These are phyloP conservation scores for Pythium dissimile DNA, from an alignment of 352 stramenopile genomes.

Conservation along the genomic window DNA sequence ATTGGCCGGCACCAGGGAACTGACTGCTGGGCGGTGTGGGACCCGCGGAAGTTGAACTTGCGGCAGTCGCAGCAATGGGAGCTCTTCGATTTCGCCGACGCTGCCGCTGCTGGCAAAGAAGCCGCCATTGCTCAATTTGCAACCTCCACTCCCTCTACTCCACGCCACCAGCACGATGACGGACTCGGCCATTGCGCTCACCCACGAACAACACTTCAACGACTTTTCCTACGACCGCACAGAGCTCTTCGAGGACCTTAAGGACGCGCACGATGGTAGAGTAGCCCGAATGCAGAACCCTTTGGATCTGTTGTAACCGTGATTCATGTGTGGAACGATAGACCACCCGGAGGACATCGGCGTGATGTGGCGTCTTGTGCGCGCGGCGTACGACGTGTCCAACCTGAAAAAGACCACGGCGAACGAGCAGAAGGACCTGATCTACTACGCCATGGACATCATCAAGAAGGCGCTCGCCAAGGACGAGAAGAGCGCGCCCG, in stretches of 20 bases:
- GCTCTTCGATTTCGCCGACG: background rate
- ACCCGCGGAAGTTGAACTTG: slow-evolving; percentile 3
- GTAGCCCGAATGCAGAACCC: too few relatives aligned
- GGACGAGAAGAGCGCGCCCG: slow-evolving; percentile 38
- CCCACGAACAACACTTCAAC: slow-evolving; percentile 77
- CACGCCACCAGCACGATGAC: background rate
- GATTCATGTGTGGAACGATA: slow-evolving; percentile 27
- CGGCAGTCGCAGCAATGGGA: background rate
- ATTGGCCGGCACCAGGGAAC: background rate
- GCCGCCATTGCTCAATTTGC: slow-evolving; percentile 15
- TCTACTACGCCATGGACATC: slow-evolving; percentile 45
- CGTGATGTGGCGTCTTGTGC: slow-evolving; percentile 30
- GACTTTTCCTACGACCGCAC: slow-evolving; percentile 64
- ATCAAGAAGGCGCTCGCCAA: slow-evolving; percentile 42
- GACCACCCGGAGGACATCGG: slow-evolving; percentile 29
- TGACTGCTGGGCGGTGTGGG: background rate
- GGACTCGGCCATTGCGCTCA: slow-evolving; percentile 45
- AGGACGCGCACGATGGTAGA: slow-evolving; percentile 40
- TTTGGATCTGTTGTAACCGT: too few relatives aligned
- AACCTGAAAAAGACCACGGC: slow-evolving; percentile 24
- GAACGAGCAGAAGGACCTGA: slow-evolving; percentile 33
- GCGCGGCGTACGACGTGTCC: slow-evolving; percentile 35
- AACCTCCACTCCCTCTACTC: background rate
- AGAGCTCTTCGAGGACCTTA: slow-evolving; percentile 55
- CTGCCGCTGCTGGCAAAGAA: background rate